Conservation (phyloP, 2,329 filamentous ascomycete genomes). For the Myotisia sp. region DNA sequence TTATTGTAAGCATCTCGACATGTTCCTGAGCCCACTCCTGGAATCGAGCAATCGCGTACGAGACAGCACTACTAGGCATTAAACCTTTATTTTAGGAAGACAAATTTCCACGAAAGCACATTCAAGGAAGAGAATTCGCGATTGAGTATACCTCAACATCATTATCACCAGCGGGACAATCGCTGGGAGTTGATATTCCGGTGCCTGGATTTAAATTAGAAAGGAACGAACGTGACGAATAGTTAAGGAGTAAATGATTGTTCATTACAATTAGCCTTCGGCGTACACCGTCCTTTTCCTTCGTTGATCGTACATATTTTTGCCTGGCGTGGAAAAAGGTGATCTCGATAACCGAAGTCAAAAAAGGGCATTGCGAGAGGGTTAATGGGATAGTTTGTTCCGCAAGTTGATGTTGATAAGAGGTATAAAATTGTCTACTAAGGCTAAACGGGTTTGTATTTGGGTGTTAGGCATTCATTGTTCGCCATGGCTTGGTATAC, state of each 20-base stretch:
- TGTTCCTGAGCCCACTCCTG: neutral
- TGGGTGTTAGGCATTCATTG: too few relatives aligned
- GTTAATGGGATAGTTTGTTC: too few relatives aligned
- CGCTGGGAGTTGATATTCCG: too few relatives aligned
- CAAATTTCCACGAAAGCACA: neutral
- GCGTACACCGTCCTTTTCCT: slow-evolving; percentile 1
- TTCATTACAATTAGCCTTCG: neutral
- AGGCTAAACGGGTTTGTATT: too few relatives aligned
- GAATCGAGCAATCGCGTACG: neutral
- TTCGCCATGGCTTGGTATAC: too few relatives aligned
- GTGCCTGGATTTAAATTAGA: too few relatives aligned
- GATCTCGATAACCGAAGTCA: slow-evolving; percentile 1
- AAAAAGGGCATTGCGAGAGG: slow-evolving; percentile 1
- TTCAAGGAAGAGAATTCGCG: neutral
- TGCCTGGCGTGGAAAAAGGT: neutral
- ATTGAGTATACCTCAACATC: neutral
- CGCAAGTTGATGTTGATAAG: too few relatives aligned
- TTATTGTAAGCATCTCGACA: slow-evolving; percentile 1
- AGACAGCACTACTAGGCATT: slow-evolving; percentile 3
- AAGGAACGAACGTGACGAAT: too few relatives aligned
- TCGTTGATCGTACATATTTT: slow-evolving; percentile 3
- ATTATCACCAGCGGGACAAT: neutral
- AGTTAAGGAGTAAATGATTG: neutral
- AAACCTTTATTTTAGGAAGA: too few relatives aligned
- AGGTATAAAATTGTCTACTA: too few relatives aligned